Conservation (phyloP, 495 filamentous ascomycete genomes). For the Tetracladium setigerum region DNA sequence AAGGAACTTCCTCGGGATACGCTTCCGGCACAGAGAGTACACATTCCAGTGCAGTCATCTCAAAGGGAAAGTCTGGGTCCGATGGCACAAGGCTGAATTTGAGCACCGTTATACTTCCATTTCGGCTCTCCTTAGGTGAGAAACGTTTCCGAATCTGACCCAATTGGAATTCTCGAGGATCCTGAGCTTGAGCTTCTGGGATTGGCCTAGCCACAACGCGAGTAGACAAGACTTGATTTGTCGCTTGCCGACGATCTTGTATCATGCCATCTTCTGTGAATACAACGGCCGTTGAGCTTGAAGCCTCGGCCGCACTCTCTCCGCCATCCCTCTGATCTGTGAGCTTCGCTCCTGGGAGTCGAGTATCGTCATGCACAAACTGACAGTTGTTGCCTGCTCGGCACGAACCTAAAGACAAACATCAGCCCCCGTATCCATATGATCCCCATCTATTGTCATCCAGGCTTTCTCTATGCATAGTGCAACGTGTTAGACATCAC, state of each 20-base stretch:
- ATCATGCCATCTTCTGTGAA: constrained; percentile 6
- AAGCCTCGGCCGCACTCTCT: neutral
- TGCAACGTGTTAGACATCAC: constrained; percentile 10
- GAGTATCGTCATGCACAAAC: constrained; percentile 20
- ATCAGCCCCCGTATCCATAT: constrained; percentile 12
- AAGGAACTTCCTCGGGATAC: constrained; percentile 53
- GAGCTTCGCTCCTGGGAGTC: constrained; percentile 1
- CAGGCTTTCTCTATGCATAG: neutral
- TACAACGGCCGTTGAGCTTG: neutral
- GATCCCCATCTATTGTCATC: constrained; percentile 4
- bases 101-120: constrained; percentile 38
- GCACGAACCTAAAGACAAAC: constrained; percentile 15
- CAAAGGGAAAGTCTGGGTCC: constrained; percentile 33
- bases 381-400: constrained; percentile 17
- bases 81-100: constrained; percentile 63
- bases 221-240: constrained; percentile 26
- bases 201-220: constrained; percentile 57
- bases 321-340: neutral
- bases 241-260: constrained; percentile 20
- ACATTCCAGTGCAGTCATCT: constrained; percentile 34
- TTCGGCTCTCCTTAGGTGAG: constrained; percentile 49
- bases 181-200: constrained; percentile 53
- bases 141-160: constrained; percentile 69
- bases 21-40: constrained; percentile 56
- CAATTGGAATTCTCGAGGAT: constrained; percentile 71